Evolutionary conservation across 163 green algal species (phyloP).

Genomic region (Chloromonas sp.): DNA sequence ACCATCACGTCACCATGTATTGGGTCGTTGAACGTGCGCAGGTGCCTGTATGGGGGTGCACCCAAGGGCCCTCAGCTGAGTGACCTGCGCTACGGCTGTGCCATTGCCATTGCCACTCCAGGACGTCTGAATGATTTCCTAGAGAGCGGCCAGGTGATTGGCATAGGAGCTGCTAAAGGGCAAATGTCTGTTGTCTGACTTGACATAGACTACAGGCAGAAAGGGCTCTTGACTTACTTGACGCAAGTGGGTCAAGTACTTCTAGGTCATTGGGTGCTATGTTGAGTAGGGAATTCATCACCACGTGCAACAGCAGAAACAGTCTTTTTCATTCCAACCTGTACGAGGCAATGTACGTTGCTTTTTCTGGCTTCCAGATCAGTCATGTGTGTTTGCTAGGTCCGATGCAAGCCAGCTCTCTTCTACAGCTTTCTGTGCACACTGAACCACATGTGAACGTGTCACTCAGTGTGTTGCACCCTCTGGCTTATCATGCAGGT

Average conservation of each 20-base stretch:
- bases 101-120: constrained; percentile 89
- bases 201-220: too few species aligned
- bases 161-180: not conserved
- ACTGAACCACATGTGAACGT: not conserved
- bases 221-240: not conserved
- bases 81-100: constrained; percentile 59
- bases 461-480: not conserved
- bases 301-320: too few species aligned
- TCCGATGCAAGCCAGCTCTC: not conserved
- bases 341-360: too few species aligned
- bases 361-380: too few species aligned
- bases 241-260: not conserved
- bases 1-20: not conserved
- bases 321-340: too few species aligned
- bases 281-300: not conserved
- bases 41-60: constrained; percentile 87
- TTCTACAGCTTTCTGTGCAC: not conserved
- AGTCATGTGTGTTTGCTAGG: too few species aligned
- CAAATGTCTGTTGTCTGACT: too few species aligned
- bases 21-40: not conserved
- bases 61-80: constrained; percentile 89
- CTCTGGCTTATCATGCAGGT: not conserved
- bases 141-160: constrained; percentile 50
- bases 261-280: not conserved
- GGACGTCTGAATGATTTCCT: constrained; percentile 85